Evolutionary conservation across 2,329 filamentous ascomycete species (phyloP), one percentile per base, ranked within the genome.

Genomic region (Phyllosticta paracitricarpa): DNA sequence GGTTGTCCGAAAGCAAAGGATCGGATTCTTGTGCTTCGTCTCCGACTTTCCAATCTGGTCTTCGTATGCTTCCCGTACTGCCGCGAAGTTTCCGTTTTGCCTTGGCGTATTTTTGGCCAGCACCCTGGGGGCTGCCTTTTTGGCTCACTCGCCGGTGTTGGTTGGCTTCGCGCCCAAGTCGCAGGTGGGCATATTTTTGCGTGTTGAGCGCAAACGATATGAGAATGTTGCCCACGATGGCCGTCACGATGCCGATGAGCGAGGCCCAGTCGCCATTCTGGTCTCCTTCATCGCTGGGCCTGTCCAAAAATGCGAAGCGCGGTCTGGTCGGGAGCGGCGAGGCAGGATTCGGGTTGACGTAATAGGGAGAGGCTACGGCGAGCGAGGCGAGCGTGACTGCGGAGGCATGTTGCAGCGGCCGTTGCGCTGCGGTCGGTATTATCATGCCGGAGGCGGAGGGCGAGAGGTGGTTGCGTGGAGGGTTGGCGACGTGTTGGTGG

Each of bases 121-220:
- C 56, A 48, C 3, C 17, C n/a, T 35, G 57, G 51, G 62, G 64
- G 19, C 14, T 28, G 26, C 54, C 33, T 17, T 54, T 48, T 33
- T 69, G 57, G 54, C 28, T 30, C 7, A 30, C 28, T 4, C 28
- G 28, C 5, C 73, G 72, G 58, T 72, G 73, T 64, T 83, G 81
- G 54, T 82, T 79, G 66, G 82, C 84, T 72, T 92, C 86, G 67
- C 86, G 82, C 64, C 90, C 85, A 64, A 99, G 82, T 61, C 88
- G 84, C 62, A 94, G 90, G 71, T 99, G 94, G 35, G 94, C 93
- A 72, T 97, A 97, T 66, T 94, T 86, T 75, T 99, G 94, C 57
- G 95, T 93, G 71, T 99, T 99, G 64, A 99, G 84, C 12, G 94
- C 94, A 65, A 99, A 86, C 0, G 93, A 96, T 66, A 99, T 97